Conservation (phyloP, 805 yeast genomes). For the Kodamaea kaohsiungensis region DNA sequence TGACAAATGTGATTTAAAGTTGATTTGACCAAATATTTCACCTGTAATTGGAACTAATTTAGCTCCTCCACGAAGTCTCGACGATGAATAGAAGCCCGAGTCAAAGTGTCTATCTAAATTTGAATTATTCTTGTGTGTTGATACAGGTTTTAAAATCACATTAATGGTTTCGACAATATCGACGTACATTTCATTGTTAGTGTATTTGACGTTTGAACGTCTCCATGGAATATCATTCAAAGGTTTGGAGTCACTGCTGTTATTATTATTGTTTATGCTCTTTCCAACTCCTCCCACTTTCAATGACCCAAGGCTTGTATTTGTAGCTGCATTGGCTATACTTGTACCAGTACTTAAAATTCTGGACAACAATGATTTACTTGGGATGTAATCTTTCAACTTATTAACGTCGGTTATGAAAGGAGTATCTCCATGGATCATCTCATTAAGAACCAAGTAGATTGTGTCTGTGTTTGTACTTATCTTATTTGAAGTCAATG, state of each 20-base stretch:
- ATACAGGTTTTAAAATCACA: conserved; percentile 47
- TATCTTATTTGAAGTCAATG: conserved; percentile 57
- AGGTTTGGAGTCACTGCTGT: conserved; percentile 4
- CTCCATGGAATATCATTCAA: conserved; percentile 71
- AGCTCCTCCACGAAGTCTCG: conserved; percentile 15
- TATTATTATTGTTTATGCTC: background rate
- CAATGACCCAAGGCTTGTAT: background rate
- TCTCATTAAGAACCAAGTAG: conserved; percentile 69
- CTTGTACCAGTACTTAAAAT: conserved; percentile 45
- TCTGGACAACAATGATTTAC: conserved; percentile 54
- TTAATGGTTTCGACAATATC: conserved; percentile 72
- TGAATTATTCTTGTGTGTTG: conserved; percentile 7
- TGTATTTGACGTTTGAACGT: conserved; percentile 62
- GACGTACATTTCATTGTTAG: conserved; percentile 82
- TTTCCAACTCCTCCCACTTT: background rate
- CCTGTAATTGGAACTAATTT: conserved; percentile 48
- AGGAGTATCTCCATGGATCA: conserved; percentile 79
- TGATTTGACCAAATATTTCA: conserved; percentile 60
- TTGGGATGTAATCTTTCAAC: conserved; percentile 69
- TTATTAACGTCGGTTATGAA: conserved; percentile 69
- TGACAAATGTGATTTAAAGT: conserved; percentile 66
- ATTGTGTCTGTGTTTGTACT: conserved; percentile 71
- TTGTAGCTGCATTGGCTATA: conserved; percentile 24
- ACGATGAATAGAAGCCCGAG: conserved; percentile 25
- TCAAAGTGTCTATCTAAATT: conserved; percentile 15